Base-by-base conservation (phyloP, 768 basidiomycete genomes). In the Lentinus brumalis region DNA sequence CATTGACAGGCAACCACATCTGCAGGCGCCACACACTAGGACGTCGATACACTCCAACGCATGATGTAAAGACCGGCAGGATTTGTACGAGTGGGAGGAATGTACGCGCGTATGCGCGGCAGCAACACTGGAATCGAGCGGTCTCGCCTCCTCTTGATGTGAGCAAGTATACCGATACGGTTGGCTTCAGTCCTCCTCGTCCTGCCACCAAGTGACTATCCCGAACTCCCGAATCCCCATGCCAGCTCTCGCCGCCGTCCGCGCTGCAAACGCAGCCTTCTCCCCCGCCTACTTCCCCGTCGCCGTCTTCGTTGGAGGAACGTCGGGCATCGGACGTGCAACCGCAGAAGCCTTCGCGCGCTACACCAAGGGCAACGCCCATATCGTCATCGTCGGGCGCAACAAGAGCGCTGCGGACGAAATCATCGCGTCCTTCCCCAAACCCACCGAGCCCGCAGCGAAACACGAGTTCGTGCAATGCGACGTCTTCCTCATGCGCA, bases 321-420 rank as follows among this genome's bases (percentile, higher is more conserved):
- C 74, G 9, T 65, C 70, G 18, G 75, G 75, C 11, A 69, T 74
- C 53, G 79, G 79, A 10, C 69, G 73, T 52, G 83, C 81, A 5
- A 79, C 81, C 65, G 82, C 81, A 0, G 71, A 77, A 47, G 72
- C 76, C 6, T 79, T 84, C 53, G 82, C 80, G 6, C 62, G 67
- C 1, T 72, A 77, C 64, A 79, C 81, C 0, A 77, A 81, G 29
- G 81, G 82, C 10, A 79, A 80, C 49, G 75, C 78, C 26, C 77
- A 81, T 62, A 83, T 86, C 68, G 69, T 85, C 64, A 75, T 85
- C 56, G 75, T 82, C 30, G 83, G 83, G 0, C 77, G 83, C 46
- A 84, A 84, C 71, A 75, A 75, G 47, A 70, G 61, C 15, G 80
- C 83, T 5, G 84, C 82, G 2, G 76, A 83, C 38, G 55, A 67